phyloP scores from a whole-genome alignment of 164 flowering plant genomes.

The Magnolia officinalis region DNA sequence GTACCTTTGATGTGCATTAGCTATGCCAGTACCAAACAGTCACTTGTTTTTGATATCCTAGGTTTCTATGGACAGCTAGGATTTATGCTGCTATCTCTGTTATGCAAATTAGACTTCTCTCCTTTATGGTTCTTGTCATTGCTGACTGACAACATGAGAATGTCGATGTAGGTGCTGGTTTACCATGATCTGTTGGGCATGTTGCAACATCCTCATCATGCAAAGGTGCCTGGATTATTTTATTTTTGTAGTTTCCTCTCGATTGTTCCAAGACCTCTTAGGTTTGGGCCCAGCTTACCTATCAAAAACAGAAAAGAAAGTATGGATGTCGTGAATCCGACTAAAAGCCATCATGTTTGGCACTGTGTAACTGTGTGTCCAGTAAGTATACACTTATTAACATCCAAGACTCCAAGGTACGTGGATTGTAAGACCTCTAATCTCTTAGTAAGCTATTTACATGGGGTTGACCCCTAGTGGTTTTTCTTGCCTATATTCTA shows the following conservation, averaged over 20 bases:
- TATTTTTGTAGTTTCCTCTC: background rate
- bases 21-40: background rate
- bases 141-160: background rate
- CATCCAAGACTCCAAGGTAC: too few species aligned
- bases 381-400: too few species aligned
- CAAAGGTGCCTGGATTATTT: conserved; percentile 49
- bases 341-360: too few species aligned
- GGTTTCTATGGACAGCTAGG: conserved; percentile 54
- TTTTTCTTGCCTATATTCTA: too few species aligned
- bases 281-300: too few species aligned
- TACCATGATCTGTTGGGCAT: conserved; percentile 93
- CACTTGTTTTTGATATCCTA: background rate
- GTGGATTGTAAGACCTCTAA: too few species aligned
- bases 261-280: background rate
- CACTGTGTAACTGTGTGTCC: too few species aligned
- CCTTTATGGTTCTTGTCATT: conserved; percentile 90
- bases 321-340: too few species aligned
- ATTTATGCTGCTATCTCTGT: conserved; percentile 81
- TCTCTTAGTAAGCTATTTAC: too few species aligned
- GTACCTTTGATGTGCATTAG: background rate
- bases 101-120: conserved; percentile 86
- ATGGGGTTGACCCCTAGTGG: too few species aligned
- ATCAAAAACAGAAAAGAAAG: too few species aligned
- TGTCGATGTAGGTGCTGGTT: conserved; percentile 68
- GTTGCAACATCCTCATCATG: conserved; percentile 97